Base-by-base conservation (phyloP, 139 green algal genomes). In the Coelastrella sp. region DNA sequence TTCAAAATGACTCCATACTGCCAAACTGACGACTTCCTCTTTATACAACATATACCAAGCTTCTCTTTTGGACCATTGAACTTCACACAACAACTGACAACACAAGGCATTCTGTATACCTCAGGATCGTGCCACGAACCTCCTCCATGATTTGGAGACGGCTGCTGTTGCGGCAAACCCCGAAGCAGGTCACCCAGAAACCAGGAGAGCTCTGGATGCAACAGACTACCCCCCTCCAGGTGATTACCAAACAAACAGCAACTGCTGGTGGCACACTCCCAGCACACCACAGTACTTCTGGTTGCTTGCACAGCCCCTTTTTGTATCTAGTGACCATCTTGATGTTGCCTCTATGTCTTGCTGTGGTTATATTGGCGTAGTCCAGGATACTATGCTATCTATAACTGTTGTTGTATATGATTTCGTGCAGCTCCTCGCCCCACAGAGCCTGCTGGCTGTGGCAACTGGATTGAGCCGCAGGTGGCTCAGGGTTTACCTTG, bases 161-260 rank as follows among this genome's bases (percentile, higher is more conserved):
- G 71, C 38, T 37, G 71, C 71, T 25, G 2, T 63, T n/a, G 11
- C 8, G 23, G 71, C 27, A 21, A 79, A 60, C 17, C 40, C 40
- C 3, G 71, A 79, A n/a, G 71, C 71, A 3, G 71, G 71, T 3
- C 71, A 79, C n/a, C 71, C 71, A 38, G 71, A 79, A 50, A 8
- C 6, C 21, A 48, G 50, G 23, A 60, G 71, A 41, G 71, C 41
- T 2, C 40, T 79, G 25, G 15, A 34, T n/a, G 38, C 71, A 37
- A 57, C 13, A 19, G 71, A 79, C 71, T 79, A 79, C 71, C 43
- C 40, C 23, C 23, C 68, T 30, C 68, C 68, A 77, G 68, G 68
- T 48, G 23, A 53, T 17, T 74, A 2, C 1, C 40, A 38, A 30
- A 57, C 0, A 23, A 13, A 13, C 45, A 23, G 45, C 15, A 23